Conservation (phyloP, 108 stramenopile species). For the Fistulifera pelliculosa region DNA sequence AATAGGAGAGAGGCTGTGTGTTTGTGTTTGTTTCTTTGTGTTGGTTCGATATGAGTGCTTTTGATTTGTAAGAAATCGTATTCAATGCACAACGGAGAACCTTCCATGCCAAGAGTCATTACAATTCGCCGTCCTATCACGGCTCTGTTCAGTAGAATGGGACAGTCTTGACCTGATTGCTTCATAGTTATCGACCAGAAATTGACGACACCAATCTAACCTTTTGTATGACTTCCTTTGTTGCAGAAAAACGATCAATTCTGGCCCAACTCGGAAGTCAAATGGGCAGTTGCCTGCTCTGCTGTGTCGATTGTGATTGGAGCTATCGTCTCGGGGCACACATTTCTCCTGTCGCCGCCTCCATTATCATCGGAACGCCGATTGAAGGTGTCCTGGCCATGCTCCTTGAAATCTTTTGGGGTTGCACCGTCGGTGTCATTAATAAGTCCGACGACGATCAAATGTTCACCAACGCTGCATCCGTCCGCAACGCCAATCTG, state of each 20-base stretch:
- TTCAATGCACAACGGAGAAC: neutral
- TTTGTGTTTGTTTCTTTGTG: too few relatives aligned
- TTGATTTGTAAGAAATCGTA: neutral
- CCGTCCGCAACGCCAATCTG: constrained; percentile 67
- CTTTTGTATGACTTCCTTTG: constrained; percentile 5
- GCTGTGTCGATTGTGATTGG: constrained; percentile 49
- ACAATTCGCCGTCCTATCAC: neutral
- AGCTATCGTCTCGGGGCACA: constrained; percentile 43
- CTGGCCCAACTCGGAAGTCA: constrained; percentile 21
- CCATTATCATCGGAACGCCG: constrained; percentile 53
- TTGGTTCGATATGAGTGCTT: too few relatives aligned
- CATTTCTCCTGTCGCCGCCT: constrained; percentile 33
- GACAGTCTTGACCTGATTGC: too few relatives aligned
- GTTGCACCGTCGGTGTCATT: constrained; percentile 60
- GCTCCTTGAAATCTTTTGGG: constrained; percentile 53
- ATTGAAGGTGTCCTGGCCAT: constrained; percentile 51
- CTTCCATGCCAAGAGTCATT: neutral
- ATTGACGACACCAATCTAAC: too few relatives aligned
- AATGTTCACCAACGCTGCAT: neutral
- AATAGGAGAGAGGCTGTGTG: neutral
- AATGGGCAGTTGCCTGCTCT: constrained; percentile 64
- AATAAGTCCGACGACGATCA: constrained; percentile 24
- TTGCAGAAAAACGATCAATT: constrained; percentile 19
- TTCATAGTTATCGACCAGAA: too few relatives aligned
- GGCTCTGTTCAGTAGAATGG: too few relatives aligned